Base-by-base conservation (phyloP, 1,284 basidiomycete species). In the Flammula alnicola region DNA sequence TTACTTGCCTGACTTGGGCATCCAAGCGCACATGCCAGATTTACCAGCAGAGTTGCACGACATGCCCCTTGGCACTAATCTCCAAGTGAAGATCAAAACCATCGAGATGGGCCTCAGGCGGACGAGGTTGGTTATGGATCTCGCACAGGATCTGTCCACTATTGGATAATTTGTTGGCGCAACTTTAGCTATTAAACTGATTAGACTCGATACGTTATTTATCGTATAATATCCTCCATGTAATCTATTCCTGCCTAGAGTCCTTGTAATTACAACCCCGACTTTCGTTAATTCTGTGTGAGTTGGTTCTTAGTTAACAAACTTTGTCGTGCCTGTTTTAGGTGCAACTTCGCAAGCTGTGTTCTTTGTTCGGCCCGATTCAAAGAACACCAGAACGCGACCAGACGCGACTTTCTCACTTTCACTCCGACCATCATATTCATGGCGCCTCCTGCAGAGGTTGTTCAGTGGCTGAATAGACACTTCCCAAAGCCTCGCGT, bases 401-500 rank as follows among this genome's bases (percentile, higher is more conserved):
- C 16, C 26, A 19, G 30, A 49, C 47, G 47, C 47, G 47, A 23
- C 45, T 25, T 31, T 31, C 10, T 16, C n/a, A 35, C 25, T n/a
- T 14, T 29, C 25, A 27, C 27, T 20, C 30, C 39, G 27, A 43
- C 32, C 39, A 42, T 29, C 27, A 36, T 1, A 12, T 25, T 9
- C 25, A 72, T 73, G 66, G 46, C 60, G 41, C 68, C 71, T 39
- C 72, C 72, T 22, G 49, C 49, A 31, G 60, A 67, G 53, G 63
- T 79, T 19, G 43, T 58, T 4, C 63, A 71, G 19, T 85, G 79
- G 76, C 64, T 84, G 8, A 63, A 73, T 5, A 60, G 63, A 17
- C 63, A 74, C 27, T 84, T 83, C 64, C 77, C 77, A 25, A 76
- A 69, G 43, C 84, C 84, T 19, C 66, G 68, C 45, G 69, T 86